Evolutionary conservation across 2,329 filamentous ascomycete species (phyloP).

Genomic region (Rutstroemia sydowiana): DNA sequence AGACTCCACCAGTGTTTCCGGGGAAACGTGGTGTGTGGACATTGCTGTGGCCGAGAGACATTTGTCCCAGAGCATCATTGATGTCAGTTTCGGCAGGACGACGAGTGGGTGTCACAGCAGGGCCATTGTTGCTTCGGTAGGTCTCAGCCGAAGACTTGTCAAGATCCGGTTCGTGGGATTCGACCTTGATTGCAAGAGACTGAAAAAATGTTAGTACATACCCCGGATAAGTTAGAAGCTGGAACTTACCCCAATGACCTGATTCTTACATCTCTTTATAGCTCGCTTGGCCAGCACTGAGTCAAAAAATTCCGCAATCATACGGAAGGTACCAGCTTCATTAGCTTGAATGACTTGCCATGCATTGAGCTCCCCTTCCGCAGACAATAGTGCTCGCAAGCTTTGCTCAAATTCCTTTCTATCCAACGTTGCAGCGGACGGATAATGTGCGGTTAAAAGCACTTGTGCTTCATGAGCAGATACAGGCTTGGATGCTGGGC

Average conservation of each 20-base stretch:
- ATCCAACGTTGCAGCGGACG: constrained; percentile 16
- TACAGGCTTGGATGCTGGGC: constrained; percentile 11
- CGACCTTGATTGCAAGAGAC: constrained; percentile 10
- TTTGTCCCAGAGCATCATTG: constrained; percentile 4
- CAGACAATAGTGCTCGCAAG: constrained; percentile 36
- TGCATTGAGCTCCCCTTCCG: constrained; percentile 46
- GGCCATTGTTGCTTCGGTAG: neutral
- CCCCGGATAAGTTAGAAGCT: neutral
- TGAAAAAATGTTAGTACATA: constrained; percentile 3
- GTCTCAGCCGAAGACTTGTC: neutral
- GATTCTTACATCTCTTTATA: constrained; percentile 35
- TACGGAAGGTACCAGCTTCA: constrained; percentile 39
- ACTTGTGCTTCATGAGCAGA: constrained; percentile 50
- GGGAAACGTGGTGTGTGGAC: constrained; percentile 8
- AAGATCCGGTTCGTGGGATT: constrained; percentile 12
- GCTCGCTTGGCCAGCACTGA: constrained; percentile 37
- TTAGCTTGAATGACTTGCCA: constrained; percentile 37
- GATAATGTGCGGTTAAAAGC: constrained; percentile 40
- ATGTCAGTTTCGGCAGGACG: constrained; percentile 4
- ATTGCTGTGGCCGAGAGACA: constrained; percentile 7
- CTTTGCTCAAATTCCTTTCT: constrained; percentile 32
- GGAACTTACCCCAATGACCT: constrained; percentile 17
- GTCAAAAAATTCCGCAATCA: constrained; percentile 48
- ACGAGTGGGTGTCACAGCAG: constrained; percentile 11
- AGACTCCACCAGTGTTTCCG: neutral